These are phyloP conservation scores for Gynandropsis gynandra DNA, from an alignment of 345 rosid species.

Conservation along the genomic window DNA sequence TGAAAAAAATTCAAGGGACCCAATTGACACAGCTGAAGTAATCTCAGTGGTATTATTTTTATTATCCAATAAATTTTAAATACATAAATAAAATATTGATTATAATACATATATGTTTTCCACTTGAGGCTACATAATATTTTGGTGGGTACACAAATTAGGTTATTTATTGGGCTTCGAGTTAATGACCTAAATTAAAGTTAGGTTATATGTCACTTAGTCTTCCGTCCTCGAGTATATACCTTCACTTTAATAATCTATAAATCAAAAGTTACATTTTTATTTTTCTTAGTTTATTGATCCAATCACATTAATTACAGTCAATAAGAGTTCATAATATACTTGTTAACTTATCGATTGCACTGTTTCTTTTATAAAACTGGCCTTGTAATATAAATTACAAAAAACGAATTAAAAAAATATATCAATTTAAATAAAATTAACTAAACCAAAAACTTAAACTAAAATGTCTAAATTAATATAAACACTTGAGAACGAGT, in stretches of 20 bases:
- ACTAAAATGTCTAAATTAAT: too few relatives aligned
- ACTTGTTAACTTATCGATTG: too few relatives aligned
- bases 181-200: constrained; percentile 29
- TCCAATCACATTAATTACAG: too few relatives aligned
- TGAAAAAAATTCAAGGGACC: constrained; percentile 12
- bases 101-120: background rate
- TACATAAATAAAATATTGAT: constrained; percentile 5
- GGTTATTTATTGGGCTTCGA: constrained; percentile 21
- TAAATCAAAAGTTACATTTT: constrained; percentile 13
- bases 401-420: too few relatives aligned
- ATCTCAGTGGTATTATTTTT: constrained; percentile 1
- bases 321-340: too few relatives aligned
- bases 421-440: too few relatives aligned
- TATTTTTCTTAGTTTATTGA: too few relatives aligned
- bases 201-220: constrained; percentile 25
- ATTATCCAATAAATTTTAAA: constrained; percentile 15
- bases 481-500: too few relatives aligned
- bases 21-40: constrained; percentile 20
- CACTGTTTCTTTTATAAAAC: too few relatives aligned
- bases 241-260: constrained; percentile 5
- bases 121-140: constrained; percentile 26
- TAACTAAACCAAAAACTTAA: too few relatives aligned
- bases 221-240: constrained; percentile 20
- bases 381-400: too few relatives aligned
- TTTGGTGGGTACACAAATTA: constrained; percentile 20